Conservation (phyloP, 2,329 filamentous ascomycete species). For the Diaporthe batatas region DNA sequence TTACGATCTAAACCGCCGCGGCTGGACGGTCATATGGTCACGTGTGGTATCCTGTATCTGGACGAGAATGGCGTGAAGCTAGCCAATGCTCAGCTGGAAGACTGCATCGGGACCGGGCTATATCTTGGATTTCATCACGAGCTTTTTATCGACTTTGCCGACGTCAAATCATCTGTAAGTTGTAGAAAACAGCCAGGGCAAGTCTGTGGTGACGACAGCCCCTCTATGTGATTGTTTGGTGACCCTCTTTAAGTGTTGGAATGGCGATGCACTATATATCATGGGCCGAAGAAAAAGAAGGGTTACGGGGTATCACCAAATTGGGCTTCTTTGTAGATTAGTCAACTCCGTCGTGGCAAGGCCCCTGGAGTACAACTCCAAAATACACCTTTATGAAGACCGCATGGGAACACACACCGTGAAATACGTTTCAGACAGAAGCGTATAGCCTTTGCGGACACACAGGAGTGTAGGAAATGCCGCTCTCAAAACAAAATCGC, state of each 20-base stretch:
- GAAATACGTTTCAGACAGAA: too few species aligned
- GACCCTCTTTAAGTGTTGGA: conserved; percentile 5
- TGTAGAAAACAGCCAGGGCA: not conserved
- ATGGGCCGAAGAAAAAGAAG: not conserved
- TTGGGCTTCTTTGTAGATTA: not conserved
- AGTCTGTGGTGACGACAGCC: not conserved
- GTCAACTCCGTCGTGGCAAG: not conserved
- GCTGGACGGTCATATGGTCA: conserved; percentile 2
- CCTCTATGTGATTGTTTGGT: not conserved
- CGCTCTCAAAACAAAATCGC: conserved; percentile 1
- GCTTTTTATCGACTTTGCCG: not conserved
- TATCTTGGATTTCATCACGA: conserved; percentile 11
- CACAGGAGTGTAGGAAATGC: not conserved
- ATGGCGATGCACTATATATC: not conserved
- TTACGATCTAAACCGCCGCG: not conserved
- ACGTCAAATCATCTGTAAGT: conserved; percentile 1
- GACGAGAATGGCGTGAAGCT: conserved; percentile 3
- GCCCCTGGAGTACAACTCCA: too few species aligned
- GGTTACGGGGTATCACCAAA: not conserved
- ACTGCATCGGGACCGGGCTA: conserved; percentile 5
- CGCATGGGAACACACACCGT: too few species aligned
- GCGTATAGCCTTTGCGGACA: not conserved
- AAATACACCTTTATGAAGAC: too few species aligned
- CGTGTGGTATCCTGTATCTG: not conserved
- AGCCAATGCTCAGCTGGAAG: not conserved